phyloP scores from a whole-genome alignment of 352 stramenopile genomes.

The Phytophthora tentaculata region DNA sequence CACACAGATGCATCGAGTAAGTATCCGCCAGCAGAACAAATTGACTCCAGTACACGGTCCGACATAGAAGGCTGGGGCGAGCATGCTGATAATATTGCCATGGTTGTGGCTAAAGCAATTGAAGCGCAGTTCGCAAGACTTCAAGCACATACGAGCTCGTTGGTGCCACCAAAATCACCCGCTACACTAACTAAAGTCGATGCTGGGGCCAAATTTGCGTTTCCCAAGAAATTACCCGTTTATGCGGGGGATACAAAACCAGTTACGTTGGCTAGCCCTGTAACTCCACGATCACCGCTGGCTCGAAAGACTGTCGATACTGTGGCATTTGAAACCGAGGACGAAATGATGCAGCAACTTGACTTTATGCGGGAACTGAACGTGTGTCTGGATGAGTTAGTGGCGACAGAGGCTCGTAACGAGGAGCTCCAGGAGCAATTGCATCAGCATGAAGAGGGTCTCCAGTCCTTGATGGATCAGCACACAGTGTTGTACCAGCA shows the following conservation, averaged over 20 bases:
- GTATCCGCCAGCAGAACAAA: slow-evolving; percentile 6
- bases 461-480: slow-evolving; percentile 71
- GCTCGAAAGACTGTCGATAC: slow-evolving; percentile 20
- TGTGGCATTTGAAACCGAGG: slow-evolving; percentile 59
- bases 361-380: slow-evolving; percentile 75
- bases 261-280: neutral
- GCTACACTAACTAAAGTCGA: neutral
- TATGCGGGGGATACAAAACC: neutral
- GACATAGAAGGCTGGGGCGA: slow-evolving; percentile 17
- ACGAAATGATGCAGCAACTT: slow-evolving; percentile 61
- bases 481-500: slow-evolving; percentile 78
- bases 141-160: slow-evolving; percentile 23
- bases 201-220: neutral
- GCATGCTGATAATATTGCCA: slow-evolving; percentile 46
- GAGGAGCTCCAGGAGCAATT: slow-evolving; percentile 53
- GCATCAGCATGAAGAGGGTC: slow-evolving; percentile 55
- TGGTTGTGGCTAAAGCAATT: slow-evolving; percentile 47
- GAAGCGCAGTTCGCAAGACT: slow-evolving; percentile 47
- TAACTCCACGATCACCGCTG: slow-evolving; percentile 14
- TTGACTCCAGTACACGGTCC: neutral
- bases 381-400: slow-evolving; percentile 69
- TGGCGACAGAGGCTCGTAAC: slow-evolving; percentile 55
- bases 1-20: neutral
- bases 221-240: neutral
- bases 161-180: neutral